These are phyloP conservation scores for Cryptococcus sp. DNA, from an alignment of 1,284 basidiomycete species.

Conservation along the genomic window DNA sequence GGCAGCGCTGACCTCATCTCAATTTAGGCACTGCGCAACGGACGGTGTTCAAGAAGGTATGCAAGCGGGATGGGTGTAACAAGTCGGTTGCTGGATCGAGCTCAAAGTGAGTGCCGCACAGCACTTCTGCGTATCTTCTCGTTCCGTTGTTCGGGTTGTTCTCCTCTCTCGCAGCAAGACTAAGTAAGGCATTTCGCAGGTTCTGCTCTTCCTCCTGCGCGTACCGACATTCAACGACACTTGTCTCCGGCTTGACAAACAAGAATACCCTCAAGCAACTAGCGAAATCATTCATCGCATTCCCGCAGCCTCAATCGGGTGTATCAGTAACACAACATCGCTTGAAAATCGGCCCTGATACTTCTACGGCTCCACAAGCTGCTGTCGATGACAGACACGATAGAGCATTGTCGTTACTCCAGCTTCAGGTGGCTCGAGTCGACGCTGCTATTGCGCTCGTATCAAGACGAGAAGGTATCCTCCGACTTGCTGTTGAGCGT, in stretches of 20 bases:
- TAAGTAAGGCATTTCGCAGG: constrained; percentile 14
- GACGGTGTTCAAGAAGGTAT: constrained; percentile 40
- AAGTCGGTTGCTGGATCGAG: constrained; percentile 26
- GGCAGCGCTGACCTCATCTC: background rate
- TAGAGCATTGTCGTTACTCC: constrained; percentile 6
- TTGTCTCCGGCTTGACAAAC: constrained; percentile 28
- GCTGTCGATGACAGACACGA: no score
- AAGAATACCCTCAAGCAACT: constrained; percentile 36
- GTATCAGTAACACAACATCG: constrained; percentile 23
- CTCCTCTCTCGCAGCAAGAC: no score
- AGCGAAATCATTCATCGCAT: constrained; percentile 23
- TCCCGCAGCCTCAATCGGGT: constrained; percentile 30
- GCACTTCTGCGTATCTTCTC: background rate
- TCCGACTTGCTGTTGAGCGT: constrained; percentile 22
- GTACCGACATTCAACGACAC: constrained; percentile 30
- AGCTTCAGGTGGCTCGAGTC: constrained; percentile 19
- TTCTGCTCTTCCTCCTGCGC: constrained; percentile 47
- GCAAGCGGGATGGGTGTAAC: constrained; percentile 42
- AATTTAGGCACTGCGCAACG: constrained; percentile 30
- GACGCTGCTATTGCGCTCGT: constrained; percentile 24
- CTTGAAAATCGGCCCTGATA: background rate
- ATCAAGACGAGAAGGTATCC: constrained; percentile 30
- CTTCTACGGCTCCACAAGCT: background rate
- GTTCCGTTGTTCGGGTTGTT: no score
- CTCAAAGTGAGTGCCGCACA: constrained; percentile 41